A percentile compares a stretch with the other conserved stretches of the same genome.
Conservation (phyloP, 176 grass and related monocot genomes). For the Oryza glumipatula region DNA sequence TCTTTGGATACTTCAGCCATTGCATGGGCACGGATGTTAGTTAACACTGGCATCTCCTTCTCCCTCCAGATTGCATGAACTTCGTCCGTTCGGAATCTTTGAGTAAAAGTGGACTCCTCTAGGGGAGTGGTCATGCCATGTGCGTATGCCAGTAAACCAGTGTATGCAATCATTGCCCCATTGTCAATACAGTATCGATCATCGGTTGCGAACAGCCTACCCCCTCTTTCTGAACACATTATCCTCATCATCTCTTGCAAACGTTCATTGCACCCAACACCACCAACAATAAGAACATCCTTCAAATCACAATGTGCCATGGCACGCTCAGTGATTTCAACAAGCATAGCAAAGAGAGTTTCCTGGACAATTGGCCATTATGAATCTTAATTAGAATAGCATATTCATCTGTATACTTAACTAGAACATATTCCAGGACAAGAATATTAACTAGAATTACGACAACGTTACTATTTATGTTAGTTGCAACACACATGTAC, state of each 20-base stretch:
- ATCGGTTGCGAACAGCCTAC: constrained; percentile 82
- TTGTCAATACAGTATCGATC: constrained; percentile 96
- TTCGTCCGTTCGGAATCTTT: constrained; percentile 91
- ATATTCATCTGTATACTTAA: neutral
- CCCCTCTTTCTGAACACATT: constrained; percentile 92
- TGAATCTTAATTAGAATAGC: constrained; percentile 19
- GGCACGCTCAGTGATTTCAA: constrained; percentile 96
- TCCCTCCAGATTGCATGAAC: constrained; percentile 98
- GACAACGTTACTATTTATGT: neutral
- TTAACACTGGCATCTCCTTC: constrained; percentile 48
- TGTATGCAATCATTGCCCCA: constrained; percentile 97
- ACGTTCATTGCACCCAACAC: constrained; percentile 86
- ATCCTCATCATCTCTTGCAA: constrained; percentile 93
- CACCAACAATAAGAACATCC: constrained; percentile 94
- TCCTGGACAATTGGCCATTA: constrained; percentile 57
- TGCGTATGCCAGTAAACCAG: constrained; percentile 80
- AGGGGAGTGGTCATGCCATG: constrained; percentile 71
- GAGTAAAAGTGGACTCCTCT: constrained; percentile 86
- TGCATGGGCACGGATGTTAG: constrained; percentile 38
- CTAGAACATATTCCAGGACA: neutral
- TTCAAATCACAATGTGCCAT: constrained; percentile 94
- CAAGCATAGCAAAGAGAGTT: constrained; percentile 95
- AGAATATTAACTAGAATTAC: neutral
- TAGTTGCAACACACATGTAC: constrained; percentile 41
- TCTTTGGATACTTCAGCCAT: constrained; percentile 47